Conservation (phyloP, 306 rosid genomes). For the Neltuma alba region DNA sequence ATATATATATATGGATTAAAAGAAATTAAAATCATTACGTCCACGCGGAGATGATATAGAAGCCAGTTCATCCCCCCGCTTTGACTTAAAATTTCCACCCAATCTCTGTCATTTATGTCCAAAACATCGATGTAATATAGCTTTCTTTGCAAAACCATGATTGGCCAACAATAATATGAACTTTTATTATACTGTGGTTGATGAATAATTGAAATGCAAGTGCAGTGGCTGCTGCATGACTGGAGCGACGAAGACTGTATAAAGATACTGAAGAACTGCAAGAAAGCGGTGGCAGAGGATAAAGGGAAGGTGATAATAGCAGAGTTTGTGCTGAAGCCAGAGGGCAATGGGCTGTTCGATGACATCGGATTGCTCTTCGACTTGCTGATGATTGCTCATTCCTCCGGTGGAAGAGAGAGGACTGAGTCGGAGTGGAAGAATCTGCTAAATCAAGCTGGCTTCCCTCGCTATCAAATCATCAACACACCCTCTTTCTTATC, state of each 20-base stretch:
- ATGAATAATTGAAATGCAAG: neutral
- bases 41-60: too few relatives aligned
- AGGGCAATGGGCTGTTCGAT: conserved; percentile 29
- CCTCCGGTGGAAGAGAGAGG: neutral
- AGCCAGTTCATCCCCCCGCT: too few relatives aligned
- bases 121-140: too few relatives aligned
- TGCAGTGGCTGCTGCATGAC: conserved; percentile 48
- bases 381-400: neutral
- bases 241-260: conserved; percentile 49
- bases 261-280: conserved; percentile 34
- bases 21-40: too few relatives aligned
- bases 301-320: conserved; percentile 38
- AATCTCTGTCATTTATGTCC: too few relatives aligned
- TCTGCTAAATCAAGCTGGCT: neutral
- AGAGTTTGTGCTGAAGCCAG: conserved; percentile 13
- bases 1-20: too few relatives aligned
- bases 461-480: neutral
- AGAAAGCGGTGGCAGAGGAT: conserved; percentile 31
- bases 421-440: neutral
- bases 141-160: too few relatives aligned
- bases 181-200: neutral
- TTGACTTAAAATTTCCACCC: too few relatives aligned
- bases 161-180: too few relatives aligned
- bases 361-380: neutral
- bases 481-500: neutral